These are phyloP conservation scores for Clonostachys rhizophaga DNA, from an alignment of 2,329 filamentous ascomycete species.

Conservation along the genomic window DNA sequence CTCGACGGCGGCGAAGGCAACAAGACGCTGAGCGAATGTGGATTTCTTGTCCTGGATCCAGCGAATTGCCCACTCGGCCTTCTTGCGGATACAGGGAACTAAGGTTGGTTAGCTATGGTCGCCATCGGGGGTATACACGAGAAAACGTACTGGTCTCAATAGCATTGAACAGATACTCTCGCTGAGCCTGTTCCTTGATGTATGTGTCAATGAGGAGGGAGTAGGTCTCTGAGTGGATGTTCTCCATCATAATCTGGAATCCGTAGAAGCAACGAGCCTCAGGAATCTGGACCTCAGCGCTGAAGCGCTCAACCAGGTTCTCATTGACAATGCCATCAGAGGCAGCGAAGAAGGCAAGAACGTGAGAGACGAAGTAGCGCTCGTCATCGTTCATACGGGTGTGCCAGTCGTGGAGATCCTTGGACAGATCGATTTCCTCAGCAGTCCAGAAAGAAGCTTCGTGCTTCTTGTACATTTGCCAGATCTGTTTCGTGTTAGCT, in stretches of 20 bases:
- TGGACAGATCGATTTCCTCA: conserved; percentile 98
- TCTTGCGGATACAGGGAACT: conserved; percentile 96
- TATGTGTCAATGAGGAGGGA: conserved; percentile 98
- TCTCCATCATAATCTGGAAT: conserved; percentile 99
- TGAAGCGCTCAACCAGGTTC: conserved; percentile 98
- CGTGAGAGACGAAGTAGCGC: conserved; percentile 97
- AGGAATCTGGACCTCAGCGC: conserved; percentile 90
- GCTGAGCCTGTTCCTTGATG: conserved; percentile 95
- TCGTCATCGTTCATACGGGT: conserved; percentile 95
- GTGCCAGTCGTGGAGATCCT: conserved; percentile 99
- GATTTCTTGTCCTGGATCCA: conserved; percentile 96
- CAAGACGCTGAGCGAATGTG: conserved; percentile 90
- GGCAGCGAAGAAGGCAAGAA: conserved; percentile 97
- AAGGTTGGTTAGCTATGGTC: conserved; percentile 10
- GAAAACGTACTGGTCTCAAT: conserved; percentile 78
- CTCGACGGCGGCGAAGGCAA: conserved; percentile 96
- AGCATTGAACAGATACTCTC: conserved; percentile 93
- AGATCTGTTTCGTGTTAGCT: conserved; percentile 65
- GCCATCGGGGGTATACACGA: background rate
- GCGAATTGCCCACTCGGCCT: conserved; percentile 93
- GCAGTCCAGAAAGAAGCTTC: conserved; percentile 99
- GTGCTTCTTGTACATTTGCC: conserved; percentile 99
- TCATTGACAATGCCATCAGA: conserved; percentile 99
- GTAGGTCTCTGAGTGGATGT: conserved; percentile 99
- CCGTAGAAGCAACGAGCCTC: conserved; percentile 99